Percentiles rank a stretch among this genome's conserved stretches.
These are phyloP conservation scores for Liquidambar formosana DNA, from an alignment of 164 flowering plant genomes.

Conservation along the genomic window DNA sequence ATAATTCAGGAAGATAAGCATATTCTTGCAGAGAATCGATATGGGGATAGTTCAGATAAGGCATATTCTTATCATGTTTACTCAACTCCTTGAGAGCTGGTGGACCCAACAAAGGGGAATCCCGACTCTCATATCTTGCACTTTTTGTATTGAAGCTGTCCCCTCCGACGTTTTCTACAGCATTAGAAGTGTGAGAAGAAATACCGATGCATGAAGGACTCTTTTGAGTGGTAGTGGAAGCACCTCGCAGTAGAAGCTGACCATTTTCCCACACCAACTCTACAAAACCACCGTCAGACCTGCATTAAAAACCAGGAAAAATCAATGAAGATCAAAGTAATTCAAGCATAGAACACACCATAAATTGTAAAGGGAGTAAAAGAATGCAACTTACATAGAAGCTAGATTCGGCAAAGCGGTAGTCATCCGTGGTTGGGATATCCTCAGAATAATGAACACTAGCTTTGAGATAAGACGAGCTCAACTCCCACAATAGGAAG, in stretches of 20 bases:
- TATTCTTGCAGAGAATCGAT: background rate
- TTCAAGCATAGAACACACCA: background rate
- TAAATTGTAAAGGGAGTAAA: background rate
- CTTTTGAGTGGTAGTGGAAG: background rate
- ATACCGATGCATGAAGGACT: background rate
- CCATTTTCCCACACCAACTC: constrained; percentile 30
- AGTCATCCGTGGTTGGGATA: background rate
- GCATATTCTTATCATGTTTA: background rate
- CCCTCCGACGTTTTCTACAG: background rate
- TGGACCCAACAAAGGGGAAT: background rate
- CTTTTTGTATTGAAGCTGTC: background rate
- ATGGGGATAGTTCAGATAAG: background rate
- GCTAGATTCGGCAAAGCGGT: constrained; percentile 2
- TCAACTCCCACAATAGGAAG: background rate
- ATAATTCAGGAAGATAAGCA: background rate
- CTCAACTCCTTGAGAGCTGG: background rate
- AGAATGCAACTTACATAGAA: background rate
- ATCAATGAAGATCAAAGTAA: background rate
- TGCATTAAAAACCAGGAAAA: constrained; percentile 5
- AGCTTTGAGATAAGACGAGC: background rate
- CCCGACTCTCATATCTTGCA: background rate
- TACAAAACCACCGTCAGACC: constrained; percentile 8
- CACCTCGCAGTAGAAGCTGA: constrained; percentile 10
- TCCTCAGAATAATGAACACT: background rate
- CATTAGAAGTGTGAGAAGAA: background rate